A percentile compares a stretch with the other conserved stretches of the same genome.
These are phyloP conservation scores for Nakazawaea holstii DNA, from an alignment of 805 yeast genomes.

Conservation along the genomic window DNA sequence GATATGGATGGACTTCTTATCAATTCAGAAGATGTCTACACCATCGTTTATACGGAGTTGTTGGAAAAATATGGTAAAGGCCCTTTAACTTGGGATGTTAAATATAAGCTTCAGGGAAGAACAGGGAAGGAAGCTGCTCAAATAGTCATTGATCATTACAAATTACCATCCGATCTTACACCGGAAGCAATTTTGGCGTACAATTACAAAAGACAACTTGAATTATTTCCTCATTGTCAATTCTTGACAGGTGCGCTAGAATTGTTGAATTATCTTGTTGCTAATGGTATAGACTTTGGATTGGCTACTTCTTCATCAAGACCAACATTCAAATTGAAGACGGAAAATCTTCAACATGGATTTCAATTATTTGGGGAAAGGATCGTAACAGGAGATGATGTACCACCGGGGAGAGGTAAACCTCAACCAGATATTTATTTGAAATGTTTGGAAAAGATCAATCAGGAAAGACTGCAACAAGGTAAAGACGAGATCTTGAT, in stretches of 20 bases:
- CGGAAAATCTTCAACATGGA: constrained; percentile 59
- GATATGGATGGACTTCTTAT: constrained; percentile 96
- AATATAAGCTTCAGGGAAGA: constrained; percentile 81
- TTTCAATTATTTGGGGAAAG: constrained; percentile 60
- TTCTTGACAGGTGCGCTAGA: constrained; percentile 86
- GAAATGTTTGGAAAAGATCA: constrained; percentile 67
- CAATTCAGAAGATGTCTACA: constrained; percentile 89
- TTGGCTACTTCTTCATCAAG: constrained; percentile 81
- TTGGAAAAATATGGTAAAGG: constrained; percentile 70
- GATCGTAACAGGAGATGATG: constrained; percentile 86
- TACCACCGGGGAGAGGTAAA: constrained; percentile 84
- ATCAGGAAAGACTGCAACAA: constrained; percentile 39
- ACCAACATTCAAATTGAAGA: constrained; percentile 62
- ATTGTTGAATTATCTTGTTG: constrained; percentile 48
- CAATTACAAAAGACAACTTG: constrained; percentile 48
- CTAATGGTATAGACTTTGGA: constrained; percentile 67
- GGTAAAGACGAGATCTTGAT: constrained; percentile 49
- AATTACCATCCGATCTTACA: constrained; percentile 49
- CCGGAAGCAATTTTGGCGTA: constrained; percentile 55
- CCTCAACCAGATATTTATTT: constrained; percentile 94
- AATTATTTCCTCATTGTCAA: constrained; percentile 55
- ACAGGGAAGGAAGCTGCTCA: constrained; percentile 78
- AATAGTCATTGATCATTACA: constrained; percentile 61
- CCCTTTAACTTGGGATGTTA: constrained; percentile 85
- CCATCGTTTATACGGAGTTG: constrained; percentile 65